These are phyloP conservation scores for Arxiozyma bovina DNA, from an alignment of 1,139 yeast species.

Conservation along the genomic window DNA sequence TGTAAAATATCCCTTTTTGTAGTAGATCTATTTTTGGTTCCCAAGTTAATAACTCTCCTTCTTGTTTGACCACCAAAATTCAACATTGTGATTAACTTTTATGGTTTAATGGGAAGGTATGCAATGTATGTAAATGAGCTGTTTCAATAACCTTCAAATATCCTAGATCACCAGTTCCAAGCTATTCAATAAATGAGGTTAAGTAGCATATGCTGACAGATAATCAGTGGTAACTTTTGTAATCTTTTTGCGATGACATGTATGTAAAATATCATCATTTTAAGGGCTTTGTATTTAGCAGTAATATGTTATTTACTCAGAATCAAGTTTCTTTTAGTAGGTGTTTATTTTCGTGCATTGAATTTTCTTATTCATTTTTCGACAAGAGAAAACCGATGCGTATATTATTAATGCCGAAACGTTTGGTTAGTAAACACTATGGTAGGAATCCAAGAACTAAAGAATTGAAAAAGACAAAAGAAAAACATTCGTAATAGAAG, in stretches of 20 bases:
- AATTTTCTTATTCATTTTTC: no score
- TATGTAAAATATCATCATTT: not conserved
- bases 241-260: no score
- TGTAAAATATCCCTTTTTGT: constrained; percentile 39
- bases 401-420: not conserved
- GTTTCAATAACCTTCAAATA: no score
- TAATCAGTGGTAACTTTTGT: no score
- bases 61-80: constrained; percentile 61
- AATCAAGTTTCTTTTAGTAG: not conserved
- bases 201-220: not conserved
- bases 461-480: no score
- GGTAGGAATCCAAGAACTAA: not conserved
- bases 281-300: no score
- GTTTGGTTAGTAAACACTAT: not conserved
- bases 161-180: not conserved
- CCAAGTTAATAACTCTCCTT: constrained; percentile 65
- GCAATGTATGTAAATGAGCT: not conserved
- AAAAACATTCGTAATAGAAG: no score
- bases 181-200: not conserved
- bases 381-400: no score
- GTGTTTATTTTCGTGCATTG: not conserved
- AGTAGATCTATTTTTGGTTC: constrained; percentile 37
- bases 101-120: no score
- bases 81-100: constrained; percentile 18
- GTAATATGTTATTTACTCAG: not conserved